These are phyloP conservation scores for Aspergillus udagawae DNA, from an alignment of 2,329 filamentous ascomycete species.

Conservation along the genomic window DNA sequence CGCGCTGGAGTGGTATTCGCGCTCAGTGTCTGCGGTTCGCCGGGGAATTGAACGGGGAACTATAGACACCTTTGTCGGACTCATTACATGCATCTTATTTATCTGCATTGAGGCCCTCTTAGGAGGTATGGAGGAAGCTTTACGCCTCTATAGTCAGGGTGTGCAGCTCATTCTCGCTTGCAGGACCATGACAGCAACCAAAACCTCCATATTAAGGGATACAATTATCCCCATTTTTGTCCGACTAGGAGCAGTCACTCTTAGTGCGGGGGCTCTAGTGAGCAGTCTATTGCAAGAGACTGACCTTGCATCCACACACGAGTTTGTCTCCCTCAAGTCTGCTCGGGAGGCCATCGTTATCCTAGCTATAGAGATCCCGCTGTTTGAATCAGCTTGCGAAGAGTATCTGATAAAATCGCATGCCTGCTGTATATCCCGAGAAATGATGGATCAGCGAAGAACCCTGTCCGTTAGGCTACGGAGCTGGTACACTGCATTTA, in stretches of 20 bases:
- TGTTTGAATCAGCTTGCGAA: conserved; percentile 20
- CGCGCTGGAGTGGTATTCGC: conserved; percentile 30
- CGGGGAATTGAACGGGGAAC: conserved; percentile 19
- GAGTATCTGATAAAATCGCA: conserved; percentile 11
- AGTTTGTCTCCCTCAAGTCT: conserved; percentile 8
- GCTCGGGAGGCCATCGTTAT: conserved; percentile 25
- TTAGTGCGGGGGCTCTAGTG: conserved; percentile 1
- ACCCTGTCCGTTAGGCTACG: conserved; percentile 14
- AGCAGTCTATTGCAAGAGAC: conserved; percentile 1
- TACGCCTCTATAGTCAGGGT: conserved; percentile 25
- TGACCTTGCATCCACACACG: neutral
- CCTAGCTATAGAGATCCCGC: conserved; percentile 19
- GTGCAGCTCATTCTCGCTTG: conserved; percentile 16
- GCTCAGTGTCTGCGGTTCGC: conserved; percentile 24
- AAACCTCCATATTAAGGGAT: conserved; percentile 19
- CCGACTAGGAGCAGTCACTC: conserved; percentile 20
- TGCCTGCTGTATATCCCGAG: conserved; percentile 9
- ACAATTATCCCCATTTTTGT: conserved; percentile 27
- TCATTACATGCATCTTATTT: conserved; percentile 31
- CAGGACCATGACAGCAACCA: conserved; percentile 11
- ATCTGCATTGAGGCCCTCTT: conserved; percentile 31
- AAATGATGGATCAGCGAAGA: conserved; percentile 13
- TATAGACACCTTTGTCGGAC: conserved; percentile 22
- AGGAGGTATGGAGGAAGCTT: conserved; percentile 20
- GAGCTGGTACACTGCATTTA: conserved; percentile 22